Evolutionary conservation across 148 eudicot genomes (phyloP).

Genomic region (Chenopodium suecicum): DNA sequence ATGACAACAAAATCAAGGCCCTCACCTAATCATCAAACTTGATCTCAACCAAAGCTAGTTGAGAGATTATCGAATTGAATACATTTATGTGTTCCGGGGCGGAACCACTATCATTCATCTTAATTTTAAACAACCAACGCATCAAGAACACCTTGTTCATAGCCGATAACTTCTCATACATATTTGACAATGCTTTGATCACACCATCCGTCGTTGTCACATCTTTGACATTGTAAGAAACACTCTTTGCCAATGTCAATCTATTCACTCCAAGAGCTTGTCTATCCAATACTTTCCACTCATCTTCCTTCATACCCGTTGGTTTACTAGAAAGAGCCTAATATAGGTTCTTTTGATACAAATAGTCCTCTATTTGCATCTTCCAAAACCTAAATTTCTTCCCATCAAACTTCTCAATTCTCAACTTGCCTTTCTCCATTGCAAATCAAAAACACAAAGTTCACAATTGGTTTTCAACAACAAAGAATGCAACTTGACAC

Average conservation of each 20-base stretch:
- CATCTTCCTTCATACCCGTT: no score
- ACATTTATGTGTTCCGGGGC: not conserved
- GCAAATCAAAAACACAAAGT: not conserved
- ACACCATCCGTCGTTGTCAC: not conserved
- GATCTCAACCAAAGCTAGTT: not conserved
- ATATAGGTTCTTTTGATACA: not conserved
- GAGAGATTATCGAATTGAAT: not conserved
- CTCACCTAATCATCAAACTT: not conserved
- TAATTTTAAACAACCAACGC: not conserved
- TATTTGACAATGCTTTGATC: not conserved
- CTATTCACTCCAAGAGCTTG: not conserved
- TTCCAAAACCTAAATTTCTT: not conserved
- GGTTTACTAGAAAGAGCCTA: no score
- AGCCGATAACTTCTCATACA: no score
- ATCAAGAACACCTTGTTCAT: no score
- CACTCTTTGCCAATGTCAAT: not conserved
- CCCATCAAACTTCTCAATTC: constrained; percentile 4
- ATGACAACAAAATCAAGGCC: not conserved
- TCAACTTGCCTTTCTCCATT: not conserved
- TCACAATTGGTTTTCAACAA: no score
- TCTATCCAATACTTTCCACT: no score
- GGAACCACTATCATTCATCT: not conserved
- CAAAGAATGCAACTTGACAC: no score
- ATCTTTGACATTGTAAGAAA: not conserved
- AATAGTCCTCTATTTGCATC: not conserved